Base-by-base conservation (phyloP, 2,329 filamentous ascomycete species). In the Ramularia endophylla region DNA sequence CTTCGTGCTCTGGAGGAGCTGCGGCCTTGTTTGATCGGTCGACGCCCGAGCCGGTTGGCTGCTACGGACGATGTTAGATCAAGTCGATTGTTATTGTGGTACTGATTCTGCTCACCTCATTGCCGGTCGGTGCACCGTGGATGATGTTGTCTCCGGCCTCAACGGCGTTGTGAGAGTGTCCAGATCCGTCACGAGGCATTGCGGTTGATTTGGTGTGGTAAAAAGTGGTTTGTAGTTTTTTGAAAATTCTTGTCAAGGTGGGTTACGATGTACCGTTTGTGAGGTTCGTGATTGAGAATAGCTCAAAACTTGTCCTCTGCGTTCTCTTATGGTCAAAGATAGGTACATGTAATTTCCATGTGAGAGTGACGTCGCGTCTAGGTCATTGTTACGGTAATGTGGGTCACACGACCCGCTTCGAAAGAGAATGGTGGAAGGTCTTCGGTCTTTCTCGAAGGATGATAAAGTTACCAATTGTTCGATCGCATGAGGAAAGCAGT, bases 171-270 rank as follows among this genome's bases (percentile, higher is more conserved):
- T 67, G 59, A 16, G 58, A 53, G 40, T 59, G 60, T 49, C 64
- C 63, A 54, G 64, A 62, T 50, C 63, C 64, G 50, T 66, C 57
- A 48, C 64, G 64, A 53, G 65, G 64, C 65, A 68, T 67, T 34
- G 18, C 57, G 44, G 20, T 41, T 46, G 40, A 4, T 47, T 43
- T 36, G 27, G 22, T 36, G 27, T 38, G 32, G 33, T 31, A 27
- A 32, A 8, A 34, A 4, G 19, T 37, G 17, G 22, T 32, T 35
- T 40, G 32, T 29, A 8, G 31, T 43, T 22, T 28, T 19, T 15
- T 36, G 25, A 2, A 20, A 18, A 17, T 29, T 28, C 13, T 12
- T 8, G 35, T n/a, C n/a, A n/a, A n/a, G n/a, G n/a, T n/a, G n/a
- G n/a, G n/a, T n/a, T n/a, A 25, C 16, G 31, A 33, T 33, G 31